Evolutionary conservation across 2,329 filamentous ascomycete species (phyloP).

Genomic region (Claviceps fusiformis): DNA sequence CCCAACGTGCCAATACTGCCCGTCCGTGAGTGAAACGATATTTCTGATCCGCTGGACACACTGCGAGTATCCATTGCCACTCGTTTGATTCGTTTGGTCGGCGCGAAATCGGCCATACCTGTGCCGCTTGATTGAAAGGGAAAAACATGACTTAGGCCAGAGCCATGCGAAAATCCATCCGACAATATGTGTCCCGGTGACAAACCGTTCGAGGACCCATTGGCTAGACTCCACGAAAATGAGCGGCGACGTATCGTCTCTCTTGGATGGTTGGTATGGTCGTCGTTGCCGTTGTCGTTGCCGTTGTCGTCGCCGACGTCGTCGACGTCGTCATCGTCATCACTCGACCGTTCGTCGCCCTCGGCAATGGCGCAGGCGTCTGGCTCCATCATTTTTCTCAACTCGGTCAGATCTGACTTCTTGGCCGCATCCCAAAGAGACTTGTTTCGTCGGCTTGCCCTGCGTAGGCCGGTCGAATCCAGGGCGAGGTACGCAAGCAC

Average conservation of each 20-base stretch:
- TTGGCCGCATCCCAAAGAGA: slow-evolving; percentile 77
- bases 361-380: slow-evolving; percentile 35
- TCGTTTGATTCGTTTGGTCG: slow-evolving; percentile 49
- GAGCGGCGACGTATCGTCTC: slow-evolving; percentile 32
- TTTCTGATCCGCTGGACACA: slow-evolving; percentile 71
- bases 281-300: too few species aligned
- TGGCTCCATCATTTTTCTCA: slow-evolving; percentile 71
- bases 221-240: slow-evolving; percentile 32
- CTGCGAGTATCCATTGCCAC: slow-evolving; percentile 87
- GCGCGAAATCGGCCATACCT: slow-evolving; percentile 22
- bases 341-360: slow-evolving; percentile 25
- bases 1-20: slow-evolving; percentile 62
- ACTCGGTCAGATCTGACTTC: slow-evolving; percentile 59
- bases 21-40: slow-evolving; percentile 69
- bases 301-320: slow-evolving; percentile 30
- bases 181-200: slow-evolving; percentile 28
- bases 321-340: slow-evolving; percentile 35
- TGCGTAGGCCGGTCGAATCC: slow-evolving; percentile 69
- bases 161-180: slow-evolving; percentile 41
- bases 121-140: slow-evolving; percentile 57
- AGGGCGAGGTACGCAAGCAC: slow-evolving; percentile 77
- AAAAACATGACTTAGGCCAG: slow-evolving; percentile 70
- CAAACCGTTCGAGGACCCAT: slow-evolving; percentile 29
- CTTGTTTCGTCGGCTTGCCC: slow-evolving; percentile 75
- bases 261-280: slow-evolving; percentile 26